phyloP scores from a whole-genome alignment of 2,329 filamentous ascomycete genomes.

The Fusarium protoensiforme region DNA sequence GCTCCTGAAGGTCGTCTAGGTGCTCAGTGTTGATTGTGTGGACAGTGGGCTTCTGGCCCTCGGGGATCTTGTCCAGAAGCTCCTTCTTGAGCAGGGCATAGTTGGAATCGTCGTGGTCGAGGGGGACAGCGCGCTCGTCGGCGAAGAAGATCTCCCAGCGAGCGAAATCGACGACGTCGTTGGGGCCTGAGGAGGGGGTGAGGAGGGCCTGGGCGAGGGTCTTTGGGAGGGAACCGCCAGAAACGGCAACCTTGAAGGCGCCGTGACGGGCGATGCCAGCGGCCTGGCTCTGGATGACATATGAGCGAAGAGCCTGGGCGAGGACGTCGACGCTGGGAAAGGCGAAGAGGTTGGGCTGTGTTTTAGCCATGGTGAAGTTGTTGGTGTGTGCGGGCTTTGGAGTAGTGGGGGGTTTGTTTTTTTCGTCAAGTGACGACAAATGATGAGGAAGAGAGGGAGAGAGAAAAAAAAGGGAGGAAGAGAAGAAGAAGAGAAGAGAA shows the following conservation, averaged over 20 bases:
- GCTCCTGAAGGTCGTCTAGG: constrained; percentile 85
- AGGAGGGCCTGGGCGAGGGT: constrained; percentile 88
- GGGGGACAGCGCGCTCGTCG: constrained; percentile 93
- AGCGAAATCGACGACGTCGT: constrained; percentile 78
- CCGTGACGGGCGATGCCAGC: constrained; percentile 82
- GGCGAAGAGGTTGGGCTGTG: constrained; percentile 79
- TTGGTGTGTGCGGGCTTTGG: constrained; percentile 37
- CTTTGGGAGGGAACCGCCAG: constrained; percentile 91
- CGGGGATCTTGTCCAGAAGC: constrained; percentile 87
- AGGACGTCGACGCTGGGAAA: constrained; percentile 78
- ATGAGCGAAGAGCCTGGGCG: constrained; percentile 80
- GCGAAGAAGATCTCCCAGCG: constrained; percentile 99
- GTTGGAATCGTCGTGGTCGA: constrained; percentile 94
- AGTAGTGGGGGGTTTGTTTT: constrained; percentile 11
- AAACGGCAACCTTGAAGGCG: constrained; percentile 91
- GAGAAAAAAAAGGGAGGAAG: constrained; percentile 2
- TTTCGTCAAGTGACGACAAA: constrained; percentile 14
- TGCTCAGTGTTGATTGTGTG: constrained; percentile 77
- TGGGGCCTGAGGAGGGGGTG: constrained; percentile 56
- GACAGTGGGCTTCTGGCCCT: constrained; percentile 73
- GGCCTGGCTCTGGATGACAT: constrained; percentile 84
- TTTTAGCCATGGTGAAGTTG: constrained; percentile 61
- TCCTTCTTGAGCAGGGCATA: constrained; percentile 89
- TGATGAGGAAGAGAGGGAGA: not conserved
- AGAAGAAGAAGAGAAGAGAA: constrained; percentile 3